Evolutionary conservation across 2,329 filamentous ascomycete species (phyloP).

Genomic region (Berkeleyomyces basicola): DNA sequence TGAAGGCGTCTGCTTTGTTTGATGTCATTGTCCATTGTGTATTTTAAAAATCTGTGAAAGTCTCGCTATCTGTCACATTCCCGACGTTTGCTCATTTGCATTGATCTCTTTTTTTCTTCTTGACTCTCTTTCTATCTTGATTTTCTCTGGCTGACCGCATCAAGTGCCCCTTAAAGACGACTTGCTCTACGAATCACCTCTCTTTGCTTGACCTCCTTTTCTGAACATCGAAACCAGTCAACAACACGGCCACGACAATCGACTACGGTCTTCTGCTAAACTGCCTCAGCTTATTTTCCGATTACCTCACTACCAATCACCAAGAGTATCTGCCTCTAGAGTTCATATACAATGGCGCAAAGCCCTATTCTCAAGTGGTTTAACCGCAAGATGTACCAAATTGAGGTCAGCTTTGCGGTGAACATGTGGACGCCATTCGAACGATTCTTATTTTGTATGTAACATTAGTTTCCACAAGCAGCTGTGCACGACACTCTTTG

Average conservation of each 20-base stretch:
- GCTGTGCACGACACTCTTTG: not conserved
- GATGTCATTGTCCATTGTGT: no score
- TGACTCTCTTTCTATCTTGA: not conserved
- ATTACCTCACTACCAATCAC: not conserved
- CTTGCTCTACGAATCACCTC: not conserved
- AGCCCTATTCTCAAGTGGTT: constrained; percentile 41
- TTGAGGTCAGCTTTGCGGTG: constrained; percentile 89
- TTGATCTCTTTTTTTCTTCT: not conserved
- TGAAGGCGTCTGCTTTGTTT: no score
- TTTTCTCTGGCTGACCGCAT: not conserved
- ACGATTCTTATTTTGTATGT: constrained; percentile 92
- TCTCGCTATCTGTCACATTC: no score
- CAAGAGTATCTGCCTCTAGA: not conserved
- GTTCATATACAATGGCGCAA: constrained; percentile 10
- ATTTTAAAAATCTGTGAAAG: no score
- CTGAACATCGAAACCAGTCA: not conserved
- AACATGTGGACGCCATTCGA: constrained; percentile 97
- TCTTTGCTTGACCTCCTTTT: not conserved
- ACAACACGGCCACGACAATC: not conserved
- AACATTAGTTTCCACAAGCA: not conserved
- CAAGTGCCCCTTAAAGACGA: not conserved
- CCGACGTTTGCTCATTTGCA: not conserved
- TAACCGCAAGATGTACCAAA: constrained; percentile 90
- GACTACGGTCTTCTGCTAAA: not conserved
- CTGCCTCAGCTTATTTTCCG: not conserved